These are phyloP conservation scores for Sporothrix sp. DNA, from an alignment of 2,329 filamentous ascomycete genomes.

Conservation along the genomic window DNA sequence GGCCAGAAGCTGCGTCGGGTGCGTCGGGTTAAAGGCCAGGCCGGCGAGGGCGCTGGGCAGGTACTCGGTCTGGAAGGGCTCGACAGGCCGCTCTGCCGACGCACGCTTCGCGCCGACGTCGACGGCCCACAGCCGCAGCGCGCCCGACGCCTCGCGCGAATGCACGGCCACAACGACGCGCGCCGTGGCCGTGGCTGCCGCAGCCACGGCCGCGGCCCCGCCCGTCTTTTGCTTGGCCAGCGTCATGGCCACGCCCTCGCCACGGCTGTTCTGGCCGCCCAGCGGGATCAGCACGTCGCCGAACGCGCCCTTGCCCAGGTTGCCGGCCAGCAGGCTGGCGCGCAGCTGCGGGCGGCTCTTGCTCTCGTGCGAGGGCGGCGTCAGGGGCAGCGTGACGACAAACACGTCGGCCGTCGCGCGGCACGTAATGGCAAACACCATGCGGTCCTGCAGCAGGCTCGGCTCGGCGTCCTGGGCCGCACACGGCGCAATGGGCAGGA, in stretches of 20 bases:
- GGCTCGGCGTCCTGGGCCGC: conserved; percentile 40
- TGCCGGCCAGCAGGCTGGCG: conserved; percentile 40
- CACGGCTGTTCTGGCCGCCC: conserved; percentile 41
- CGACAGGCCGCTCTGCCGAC: conserved; percentile 22
- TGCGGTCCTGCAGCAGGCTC: conserved; percentile 43
- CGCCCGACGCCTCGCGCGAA: conserved; percentile 49
- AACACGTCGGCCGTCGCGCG: conserved; percentile 44
- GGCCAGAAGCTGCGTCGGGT: conserved; percentile 48
- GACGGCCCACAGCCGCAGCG: conserved; percentile 49
- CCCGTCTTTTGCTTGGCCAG: conserved; percentile 17
- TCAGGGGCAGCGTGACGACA: conserved; percentile 49
- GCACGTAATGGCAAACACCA: conserved; percentile 53
- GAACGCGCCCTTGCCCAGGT: conserved; percentile 52
- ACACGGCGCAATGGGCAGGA: conserved; percentile 42
- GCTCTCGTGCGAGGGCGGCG: conserved; percentile 50
- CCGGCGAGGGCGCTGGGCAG: conserved; percentile 43
- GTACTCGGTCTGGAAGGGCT: conserved; percentile 52
- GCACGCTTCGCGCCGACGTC: conserved; percentile 32
- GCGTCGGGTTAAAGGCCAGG: conserved; percentile 52
- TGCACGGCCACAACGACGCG: conserved; percentile 51
- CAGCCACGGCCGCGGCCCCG: conserved; percentile 16
- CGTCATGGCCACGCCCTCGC: conserved; percentile 47
- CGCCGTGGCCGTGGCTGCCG: conserved; percentile 21
- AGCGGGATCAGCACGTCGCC: conserved; percentile 49
- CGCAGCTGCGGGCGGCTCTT: conserved; percentile 47